Base-by-base conservation (phyloP, 768 basidiomycete genomes). In the Kwoniella mangroviensis region DNA sequence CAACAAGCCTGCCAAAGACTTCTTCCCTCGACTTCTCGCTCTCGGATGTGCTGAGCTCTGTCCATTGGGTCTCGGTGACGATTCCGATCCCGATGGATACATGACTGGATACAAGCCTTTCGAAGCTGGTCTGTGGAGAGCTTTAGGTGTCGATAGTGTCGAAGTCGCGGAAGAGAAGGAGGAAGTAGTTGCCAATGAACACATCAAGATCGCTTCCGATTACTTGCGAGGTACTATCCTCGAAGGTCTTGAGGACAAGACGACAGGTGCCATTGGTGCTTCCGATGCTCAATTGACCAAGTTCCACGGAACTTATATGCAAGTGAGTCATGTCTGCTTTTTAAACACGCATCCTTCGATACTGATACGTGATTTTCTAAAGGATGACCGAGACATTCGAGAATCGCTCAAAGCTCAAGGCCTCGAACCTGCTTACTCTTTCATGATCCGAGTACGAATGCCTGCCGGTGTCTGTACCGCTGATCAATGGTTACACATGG, bases 401-500 rank as follows among this genome's bases (percentile, higher is more conserved):
- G 96, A 98, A 72, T 96, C 98, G 83, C 90, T 97, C 69, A 89
- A 93, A 82, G 90, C 88, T 24, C 91, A 93, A 81, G 97, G 94
- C 55, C 89, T 91, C 22, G 97, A 99, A 84, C 94, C 94, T 41
- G 97, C 97, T 1, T 99, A 90, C 84, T 88, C 90, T 79, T 99
- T 99, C 86, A 99, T 99, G 97, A 98, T 98, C 77, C 93, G 97
- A 74, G 92, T 93, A 56, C 89, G 97, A 63, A 91, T 97, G 87
- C 95, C 97, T 56, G 97, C 91, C 66, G 97, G 97, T 73, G 94
- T 99, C 22, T 98, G 97, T 82, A 87, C 86, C 28, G 91, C 96
- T 3, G 85, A 88, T 45, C 97, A 99, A 84, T 98, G 97, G 97
- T 85, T 95, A 61, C 88, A 90, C 74, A 93, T 99, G 89, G 93